A percentile compares a stretch with the other conserved stretches of the same genome.
Conservation (phyloP, 148 eudicot species). For the Camellia granthamiana region DNA sequence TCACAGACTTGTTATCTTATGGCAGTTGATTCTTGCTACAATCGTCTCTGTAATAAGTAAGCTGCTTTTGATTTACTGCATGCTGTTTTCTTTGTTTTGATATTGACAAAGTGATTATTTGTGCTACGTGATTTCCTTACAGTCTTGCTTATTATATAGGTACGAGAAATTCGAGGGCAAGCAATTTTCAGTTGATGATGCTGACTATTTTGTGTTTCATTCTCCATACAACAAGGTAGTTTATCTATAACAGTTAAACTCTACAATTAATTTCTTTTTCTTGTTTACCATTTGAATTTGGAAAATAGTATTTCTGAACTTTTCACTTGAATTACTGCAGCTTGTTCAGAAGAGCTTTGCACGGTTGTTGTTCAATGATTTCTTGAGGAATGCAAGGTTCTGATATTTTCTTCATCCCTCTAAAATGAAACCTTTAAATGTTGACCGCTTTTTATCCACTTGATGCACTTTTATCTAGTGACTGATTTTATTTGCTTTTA, state of each 20-base stretch:
- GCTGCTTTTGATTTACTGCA: constrained; percentile 17
- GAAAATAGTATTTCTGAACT: constrained; percentile 7
- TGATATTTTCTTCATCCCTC: constrained; percentile 11
- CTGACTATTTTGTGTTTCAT: constrained; percentile 85
- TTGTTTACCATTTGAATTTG: neutral
- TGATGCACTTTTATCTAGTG: neutral
- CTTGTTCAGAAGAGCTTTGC: constrained; percentile 99
- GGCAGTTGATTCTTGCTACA: constrained; percentile 98
- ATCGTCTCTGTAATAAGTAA: constrained; percentile 66
- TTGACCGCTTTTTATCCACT: constrained; percentile 9
- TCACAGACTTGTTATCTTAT: constrained; percentile 97
- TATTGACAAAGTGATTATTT: neutral
- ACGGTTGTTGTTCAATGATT: constrained; percentile 74
- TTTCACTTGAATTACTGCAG: constrained; percentile 45
- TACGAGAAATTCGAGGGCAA: constrained; percentile 83
- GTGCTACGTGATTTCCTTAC: constrained; percentile 5
- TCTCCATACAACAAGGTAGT: constrained; percentile 98
- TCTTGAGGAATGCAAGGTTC: constrained; percentile 80
- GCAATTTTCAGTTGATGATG: constrained; percentile 68
- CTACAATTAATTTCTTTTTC: constrained; percentile 5
- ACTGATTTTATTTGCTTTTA: constrained; percentile 14
- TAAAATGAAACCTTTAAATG: neutral
- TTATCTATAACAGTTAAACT: neutral
- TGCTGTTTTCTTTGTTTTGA: neutral
- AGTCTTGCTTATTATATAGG: constrained; percentile 39